Evolutionary conservation across 2,329 filamentous ascomycete genomes (phyloP), one percentile per base, ranked within the genome.

Genomic region (Beauveria bassiana): DNA sequence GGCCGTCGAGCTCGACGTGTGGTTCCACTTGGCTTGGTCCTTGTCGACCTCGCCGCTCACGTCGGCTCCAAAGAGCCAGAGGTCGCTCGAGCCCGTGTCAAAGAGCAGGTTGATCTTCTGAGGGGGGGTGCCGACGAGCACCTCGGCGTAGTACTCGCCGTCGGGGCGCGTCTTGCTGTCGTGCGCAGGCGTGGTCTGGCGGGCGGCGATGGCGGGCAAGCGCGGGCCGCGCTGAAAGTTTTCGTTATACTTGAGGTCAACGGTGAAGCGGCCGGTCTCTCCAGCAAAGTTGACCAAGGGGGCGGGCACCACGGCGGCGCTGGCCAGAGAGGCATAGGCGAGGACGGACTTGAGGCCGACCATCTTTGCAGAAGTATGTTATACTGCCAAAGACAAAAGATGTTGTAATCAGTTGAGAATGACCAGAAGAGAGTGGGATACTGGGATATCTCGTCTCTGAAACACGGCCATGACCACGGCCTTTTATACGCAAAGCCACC

Each of bases 41-140:
- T 69, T 67, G 54, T 67, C 47, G 40, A 67, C 55, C 28, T 59
- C 61, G 50, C 61, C 57, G 22, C 66, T 57, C 22, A 69, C 71
- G 54, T 69, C 67, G 60, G 66, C 66, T 66, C 68, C 70, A 64
- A 74, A 75, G 55, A 74, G 71, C 73, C 73, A 75, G 22, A 74
- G 68, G 62, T 78, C 76, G 26, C 74, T 74, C 7, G 76, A 78
- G 2, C 75, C 76, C 0, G 75, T 78, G 65, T 78, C 76, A 31
- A 78, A 75, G 65, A 76, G 71, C 43, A 78, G 67, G 43, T 75
- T 71, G 34, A 77, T 64, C 1, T 69, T 73, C 67, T 77, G 74
- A 14, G 61, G 43, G 2, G 16, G 71, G 75, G 64, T 68, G 83
- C 61, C 61, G 16, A 63, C 22, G 7, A 34, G 12, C 3, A 63